These are phyloP conservation scores for Penicillium sp. DNA, from an alignment of 2,329 filamentous ascomycete species.

Conservation along the genomic window DNA sequence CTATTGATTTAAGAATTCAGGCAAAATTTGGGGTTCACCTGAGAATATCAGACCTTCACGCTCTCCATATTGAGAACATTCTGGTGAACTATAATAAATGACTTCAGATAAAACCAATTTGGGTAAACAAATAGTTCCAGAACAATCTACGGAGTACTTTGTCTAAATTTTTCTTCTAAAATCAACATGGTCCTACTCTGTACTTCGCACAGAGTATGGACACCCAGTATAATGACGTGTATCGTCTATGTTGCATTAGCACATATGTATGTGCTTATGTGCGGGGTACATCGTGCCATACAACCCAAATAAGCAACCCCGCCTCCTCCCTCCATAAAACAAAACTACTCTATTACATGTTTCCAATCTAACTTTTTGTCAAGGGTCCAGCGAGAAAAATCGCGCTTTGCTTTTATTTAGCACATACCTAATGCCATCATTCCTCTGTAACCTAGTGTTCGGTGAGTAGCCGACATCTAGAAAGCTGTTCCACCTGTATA, in stretches of 20 bases:
- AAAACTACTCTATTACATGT: background rate
- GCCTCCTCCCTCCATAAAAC: background rate
- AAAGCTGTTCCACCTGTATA: background rate
- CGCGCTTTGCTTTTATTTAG: background rate
- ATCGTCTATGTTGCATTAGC: background rate
- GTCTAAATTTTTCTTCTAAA: background rate
- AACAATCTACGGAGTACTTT: background rate
- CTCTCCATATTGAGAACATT: background rate
- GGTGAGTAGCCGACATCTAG: background rate
- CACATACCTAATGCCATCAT: background rate
- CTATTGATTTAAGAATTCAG: background rate
- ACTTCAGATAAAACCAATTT: background rate
- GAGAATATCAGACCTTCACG: background rate
- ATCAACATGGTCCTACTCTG: background rate
- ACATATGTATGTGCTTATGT: too few relatives aligned
- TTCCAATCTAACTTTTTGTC: background rate
- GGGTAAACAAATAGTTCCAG: background rate
- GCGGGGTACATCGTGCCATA: background rate
- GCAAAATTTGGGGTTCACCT: background rate
- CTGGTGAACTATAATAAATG: background rate
- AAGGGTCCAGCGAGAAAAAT: background rate
- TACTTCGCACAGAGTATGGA: background rate
- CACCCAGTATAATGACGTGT: background rate
- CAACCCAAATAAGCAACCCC: background rate
- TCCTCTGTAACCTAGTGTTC: background rate